Evolutionary conservation across 2,329 filamentous ascomycete species (phyloP), one percentile per base, ranked within the genome.

Genomic region (Emmonsiellopsis sp.): DNA sequence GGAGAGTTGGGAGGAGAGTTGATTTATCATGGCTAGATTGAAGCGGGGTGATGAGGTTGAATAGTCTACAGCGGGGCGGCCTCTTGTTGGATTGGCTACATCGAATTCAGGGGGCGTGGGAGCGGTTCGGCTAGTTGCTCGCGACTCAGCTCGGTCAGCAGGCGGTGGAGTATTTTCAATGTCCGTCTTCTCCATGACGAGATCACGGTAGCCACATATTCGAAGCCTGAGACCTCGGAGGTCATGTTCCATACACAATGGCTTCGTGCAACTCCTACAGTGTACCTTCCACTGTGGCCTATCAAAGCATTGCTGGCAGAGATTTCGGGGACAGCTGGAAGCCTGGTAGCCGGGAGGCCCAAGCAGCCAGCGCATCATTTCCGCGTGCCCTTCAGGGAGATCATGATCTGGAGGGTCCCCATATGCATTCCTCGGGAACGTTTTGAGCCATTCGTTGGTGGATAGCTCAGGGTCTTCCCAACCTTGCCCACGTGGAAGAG

Each of bases 231-330:
- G 68, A 11, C 74, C 78, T 31, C 78, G 74, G 44, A 82, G 74
- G 58, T 82, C 79, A 62, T 82, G 79, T 59, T 81, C 79, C 59
- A 81, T 79, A 64, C 79, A 82, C 31, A 82, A 67, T 2, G 78
- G 73, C 52, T 73, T 78, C 42, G 78, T 78, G 66, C 79, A 82
- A 43, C 70, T 73, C 60, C 78, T 77, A 63, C 79, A 82, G 40
- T 77, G 73, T n/a, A 82, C 74, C 59, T 79, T 81, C 79, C 79
- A 82, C 47, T 77, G 73, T 46, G 78, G 76, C n/a, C 75, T 77
- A 33, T 75, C 72, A 57, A 80, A 79, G 62, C 79, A 82, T 54
- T 80, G 77, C 50, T 78, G 73, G 61, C 79, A 82, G 14, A 82
- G 63, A 46, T 78, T 79, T 43, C 79, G 74, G 2, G 79, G 79